Evolutionary conservation across 2,329 filamentous ascomycete genomes (phyloP), one percentile per base, ranked within the genome.

Genomic region (Pestalotiopsis sp.): DNA sequence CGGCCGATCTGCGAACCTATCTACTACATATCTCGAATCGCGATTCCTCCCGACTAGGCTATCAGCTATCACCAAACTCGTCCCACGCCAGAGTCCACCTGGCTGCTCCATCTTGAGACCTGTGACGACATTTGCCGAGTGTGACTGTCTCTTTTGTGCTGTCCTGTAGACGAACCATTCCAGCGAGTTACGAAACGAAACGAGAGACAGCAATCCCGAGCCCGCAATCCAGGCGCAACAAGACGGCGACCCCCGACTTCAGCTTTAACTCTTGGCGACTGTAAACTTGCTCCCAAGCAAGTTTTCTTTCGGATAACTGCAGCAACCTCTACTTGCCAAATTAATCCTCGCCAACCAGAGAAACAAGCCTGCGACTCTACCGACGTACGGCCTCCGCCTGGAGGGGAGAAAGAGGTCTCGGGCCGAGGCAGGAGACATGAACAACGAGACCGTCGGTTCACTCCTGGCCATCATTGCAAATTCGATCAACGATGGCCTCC

Each of bases 391-490:
- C 59, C 59, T 62, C 59, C 59, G 17, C 11, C 13, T 23, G 11
- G 39, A 36, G 38, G 23, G 39, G 23, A 27, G 20, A 59, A 20
- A 52, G n/a, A 12, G n/a, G 25, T 39, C 31, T 58, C 25, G 52
- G 25, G 17, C 17, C 17, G 52, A 45, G 20, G 31, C 52, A 38
- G 56, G n/a, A 59, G 77, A 75, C 73, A 80, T 82, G 77, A 82
- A 78, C 77, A 75, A 79, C 76, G 84, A 87, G 77, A 86, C 86
- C 64, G 86, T 90, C 75, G 88, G 88, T 75, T 83, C 84, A 72
- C 82, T 89, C 75, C 85, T 90, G 77, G 87, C 87, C 75, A 81
- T 81, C 78, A 88, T 89, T 77, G 88, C 87, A 73, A 85, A 82
- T 70, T 81, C 84, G 66, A 77, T 89, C 73, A 82, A 81, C 74